Evolutionary conservation across 768 basidiomycete genomes (phyloP).

Genomic region (Naganishia friedmannii): DNA sequence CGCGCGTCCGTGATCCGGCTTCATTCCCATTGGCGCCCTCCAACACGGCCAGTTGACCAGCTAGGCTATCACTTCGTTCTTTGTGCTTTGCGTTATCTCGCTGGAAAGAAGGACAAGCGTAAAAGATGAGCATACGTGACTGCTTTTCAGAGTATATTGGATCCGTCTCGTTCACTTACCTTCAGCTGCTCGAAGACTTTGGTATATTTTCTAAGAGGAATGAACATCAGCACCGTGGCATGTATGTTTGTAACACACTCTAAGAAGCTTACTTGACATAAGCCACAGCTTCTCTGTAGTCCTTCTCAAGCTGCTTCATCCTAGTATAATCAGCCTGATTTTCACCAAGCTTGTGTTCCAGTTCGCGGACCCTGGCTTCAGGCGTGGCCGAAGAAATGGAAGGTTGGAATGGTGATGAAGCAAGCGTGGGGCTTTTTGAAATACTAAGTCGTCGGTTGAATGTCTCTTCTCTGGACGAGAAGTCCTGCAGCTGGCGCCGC

Average conservation of each 20-base stretch:
- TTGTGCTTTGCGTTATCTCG: conserved; percentile 78
- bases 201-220: conserved; percentile 66
- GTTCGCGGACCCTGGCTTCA: conserved; percentile 60
- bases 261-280: conserved; percentile 68
- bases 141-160: background rate
- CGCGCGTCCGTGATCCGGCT: conserved; percentile 55
- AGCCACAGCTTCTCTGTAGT: conserved; percentile 93
- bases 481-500: conserved; percentile 68
- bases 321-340: conserved; percentile 54
- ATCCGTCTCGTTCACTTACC: conserved; percentile 48
- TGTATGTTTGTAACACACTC: background rate
- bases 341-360: conserved; percentile 61
- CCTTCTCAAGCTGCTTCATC: conserved; percentile 85
- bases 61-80: conserved; percentile 69
- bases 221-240: background rate
- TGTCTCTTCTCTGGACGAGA: conserved; percentile 64
- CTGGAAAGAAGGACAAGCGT: background rate
- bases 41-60: conserved; percentile 72
- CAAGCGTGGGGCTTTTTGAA: conserved; percentile 1
- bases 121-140: background rate
- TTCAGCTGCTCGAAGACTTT: conserved; percentile 97
- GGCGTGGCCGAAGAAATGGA: conserved; percentile 36
- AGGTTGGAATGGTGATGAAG: background rate
- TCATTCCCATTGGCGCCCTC: conserved; percentile 64
- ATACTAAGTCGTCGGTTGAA: conserved; percentile 18